phyloP scores from a whole-genome alignment of 1,284 basidiomycete genomes.

The Wolfiporia cocos region DNA sequence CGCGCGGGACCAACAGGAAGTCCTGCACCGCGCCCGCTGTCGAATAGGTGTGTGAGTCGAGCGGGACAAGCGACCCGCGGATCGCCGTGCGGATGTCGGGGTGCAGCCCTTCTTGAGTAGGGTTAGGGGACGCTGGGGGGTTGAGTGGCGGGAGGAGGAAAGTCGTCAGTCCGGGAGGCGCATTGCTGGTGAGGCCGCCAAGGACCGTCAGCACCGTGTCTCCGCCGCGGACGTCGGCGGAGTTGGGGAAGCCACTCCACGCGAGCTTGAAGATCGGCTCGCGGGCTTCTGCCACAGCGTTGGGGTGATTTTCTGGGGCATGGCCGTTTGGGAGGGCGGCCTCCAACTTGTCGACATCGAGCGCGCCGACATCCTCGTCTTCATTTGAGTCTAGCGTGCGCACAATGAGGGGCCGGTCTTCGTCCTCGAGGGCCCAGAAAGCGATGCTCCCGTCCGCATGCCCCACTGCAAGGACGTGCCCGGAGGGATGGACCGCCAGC shows the following conservation, averaged over 20 bases:
- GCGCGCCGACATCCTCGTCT: conserved; percentile 47
- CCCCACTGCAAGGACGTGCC: conserved; percentile 66
- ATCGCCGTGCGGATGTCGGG: conserved; percentile 52
- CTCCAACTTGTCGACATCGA: conserved; percentile 43
- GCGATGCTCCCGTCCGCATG: conserved; percentile 85
- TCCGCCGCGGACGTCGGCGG: conserved; percentile 55
- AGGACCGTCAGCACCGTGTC: conserved; percentile 73
- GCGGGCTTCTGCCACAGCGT: conserved; percentile 23
- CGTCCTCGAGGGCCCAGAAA: conserved; percentile 83
- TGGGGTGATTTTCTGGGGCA: neutral
- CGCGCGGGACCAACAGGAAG: conserved; percentile 69
- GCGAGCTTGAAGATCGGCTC: conserved; percentile 89
- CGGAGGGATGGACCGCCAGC: conserved; percentile 62
- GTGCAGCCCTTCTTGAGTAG: conserved; percentile 6
- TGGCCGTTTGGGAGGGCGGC: conserved; percentile 28
- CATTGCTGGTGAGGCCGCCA: conserved; percentile 59
- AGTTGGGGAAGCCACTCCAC: conserved; percentile 76
- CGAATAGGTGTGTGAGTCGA: conserved; percentile 55
- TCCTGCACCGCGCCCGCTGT: conserved; percentile 67
- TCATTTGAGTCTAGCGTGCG: conserved; percentile 55
- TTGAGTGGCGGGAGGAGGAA: conserved; percentile 71
- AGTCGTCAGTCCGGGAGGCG: conserved; percentile 63
- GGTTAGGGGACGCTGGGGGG: conserved; percentile 47
- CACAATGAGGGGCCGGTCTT: conserved; percentile 76
- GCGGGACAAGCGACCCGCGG: conserved; percentile 52